Conservation (phyloP, 1,284 basidiomycete species). For the Malassezia nana region DNA sequence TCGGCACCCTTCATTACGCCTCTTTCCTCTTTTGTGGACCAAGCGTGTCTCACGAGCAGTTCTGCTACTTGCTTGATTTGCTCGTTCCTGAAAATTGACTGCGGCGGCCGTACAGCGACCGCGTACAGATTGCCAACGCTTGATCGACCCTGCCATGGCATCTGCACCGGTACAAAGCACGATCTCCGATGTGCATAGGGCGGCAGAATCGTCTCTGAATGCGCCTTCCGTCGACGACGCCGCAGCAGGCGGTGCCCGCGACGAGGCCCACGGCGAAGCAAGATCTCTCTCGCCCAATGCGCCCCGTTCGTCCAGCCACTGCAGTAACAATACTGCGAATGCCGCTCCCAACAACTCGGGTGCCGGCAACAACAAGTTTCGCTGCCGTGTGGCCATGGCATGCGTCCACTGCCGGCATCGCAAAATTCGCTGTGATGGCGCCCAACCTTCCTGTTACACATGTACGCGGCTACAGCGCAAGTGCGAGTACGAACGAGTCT, state of each 20-base stretch:
- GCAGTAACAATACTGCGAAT: neutral
- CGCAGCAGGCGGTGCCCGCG: neutral
- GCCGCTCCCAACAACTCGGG: neutral
- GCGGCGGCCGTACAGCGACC: neutral
- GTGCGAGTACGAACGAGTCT: constrained; percentile 40
- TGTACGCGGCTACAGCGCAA: constrained; percentile 32
- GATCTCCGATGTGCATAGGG: neutral
- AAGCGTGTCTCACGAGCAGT: neutral
- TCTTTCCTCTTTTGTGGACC: neutral
- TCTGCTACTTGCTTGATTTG: neutral
- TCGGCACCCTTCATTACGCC: neutral
- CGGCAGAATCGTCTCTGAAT: neutral
- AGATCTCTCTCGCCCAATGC: neutral
- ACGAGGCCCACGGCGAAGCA: neutral
- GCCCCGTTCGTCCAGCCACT: neutral
- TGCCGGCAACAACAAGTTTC: constrained; percentile 13
- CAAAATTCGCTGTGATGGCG: constrained; percentile 40
- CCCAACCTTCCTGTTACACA: constrained; percentile 32
- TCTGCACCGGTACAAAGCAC: neutral
- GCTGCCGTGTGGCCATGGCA: constrained; percentile 28
- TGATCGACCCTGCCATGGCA: neutral
- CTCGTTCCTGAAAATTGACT: neutral
- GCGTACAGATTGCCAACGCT: neutral
- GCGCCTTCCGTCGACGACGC: no score
- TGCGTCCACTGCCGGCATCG: constrained; percentile 40